Evolutionary conservation across 305 asterid species (phyloP).

Genomic region (Striga hermonthica): DNA sequence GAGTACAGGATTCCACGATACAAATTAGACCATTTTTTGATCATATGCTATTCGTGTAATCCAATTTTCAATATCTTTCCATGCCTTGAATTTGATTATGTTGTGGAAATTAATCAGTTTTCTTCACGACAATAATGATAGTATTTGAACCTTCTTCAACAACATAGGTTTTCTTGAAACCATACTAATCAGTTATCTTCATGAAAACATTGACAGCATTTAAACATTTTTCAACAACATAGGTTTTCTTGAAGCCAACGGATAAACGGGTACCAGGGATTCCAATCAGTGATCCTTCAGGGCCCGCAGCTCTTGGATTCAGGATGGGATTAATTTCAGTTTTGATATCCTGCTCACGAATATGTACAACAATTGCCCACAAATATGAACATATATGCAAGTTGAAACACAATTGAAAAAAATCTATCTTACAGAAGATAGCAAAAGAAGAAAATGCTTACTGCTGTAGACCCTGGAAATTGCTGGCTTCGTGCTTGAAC

Average conservation of each 20-base stretch:
- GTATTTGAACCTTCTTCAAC: slow-evolving; percentile 11
- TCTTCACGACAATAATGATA: slow-evolving; percentile 17
- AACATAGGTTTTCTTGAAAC: slow-evolving; percentile 14
- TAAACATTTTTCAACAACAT: not conserved
- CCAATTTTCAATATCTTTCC: slow-evolving; percentile 19
- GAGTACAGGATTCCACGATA: slow-evolving; percentile 20
- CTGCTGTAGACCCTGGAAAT: slow-evolving; percentile 86
- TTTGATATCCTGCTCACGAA: slow-evolving; percentile 66
- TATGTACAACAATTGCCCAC: not conserved
- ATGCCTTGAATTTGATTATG: slow-evolving; percentile 18
- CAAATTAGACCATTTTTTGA: slow-evolving; percentile 1
- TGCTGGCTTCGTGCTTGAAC: slow-evolving; percentile 91
- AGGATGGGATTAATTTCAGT: slow-evolving; percentile 78
- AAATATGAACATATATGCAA: slow-evolving; percentile 6
- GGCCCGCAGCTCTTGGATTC: slow-evolving; percentile 75
- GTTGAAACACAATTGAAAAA: slow-evolving; percentile 13
- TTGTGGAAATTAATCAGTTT: slow-evolving; percentile 11
- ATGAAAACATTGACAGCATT: slow-evolving; percentile 14
- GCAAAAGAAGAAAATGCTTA: slow-evolving; percentile 40
- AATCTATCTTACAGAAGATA: slow-evolving; percentile 20
- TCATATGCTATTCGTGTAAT: slow-evolving; percentile 7
- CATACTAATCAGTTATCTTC: slow-evolving; percentile 10
- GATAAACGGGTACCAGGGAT: slow-evolving; percentile 59
- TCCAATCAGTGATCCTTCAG: slow-evolving; percentile 92
- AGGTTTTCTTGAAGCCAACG: slow-evolving; percentile 10